phyloP scores from a whole-genome alignment of 257 asterid species.

The Phtheirospermum japonicum region DNA sequence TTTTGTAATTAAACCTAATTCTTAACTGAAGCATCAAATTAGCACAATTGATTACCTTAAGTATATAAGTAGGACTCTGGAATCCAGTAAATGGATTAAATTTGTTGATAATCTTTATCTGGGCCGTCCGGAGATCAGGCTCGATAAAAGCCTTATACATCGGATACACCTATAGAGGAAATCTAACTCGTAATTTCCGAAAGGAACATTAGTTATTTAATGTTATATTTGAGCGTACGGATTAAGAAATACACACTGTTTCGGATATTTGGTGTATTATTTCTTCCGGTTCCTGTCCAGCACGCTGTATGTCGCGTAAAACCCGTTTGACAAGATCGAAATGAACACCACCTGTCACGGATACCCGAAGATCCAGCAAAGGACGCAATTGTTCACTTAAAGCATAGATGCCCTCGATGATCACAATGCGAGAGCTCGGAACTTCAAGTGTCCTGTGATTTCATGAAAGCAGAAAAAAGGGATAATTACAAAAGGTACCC shows the following conservation, averaged over 20 bases:
- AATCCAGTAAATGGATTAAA: conserved; percentile 95
- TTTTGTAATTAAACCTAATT: background rate
- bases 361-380: conserved; percentile 81
- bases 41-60: conserved; percentile 54
- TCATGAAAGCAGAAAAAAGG: conserved; percentile 26
- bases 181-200: conserved; percentile 29
- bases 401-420: conserved; percentile 94
- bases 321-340: conserved; percentile 98
- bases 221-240: conserved; percentile 16
- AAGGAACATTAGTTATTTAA: conserved; percentile 10
- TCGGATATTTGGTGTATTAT: conserved; percentile 97
- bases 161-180: conserved; percentile 81
- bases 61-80: conserved; percentile 89
- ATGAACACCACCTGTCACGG: conserved; percentile 98
- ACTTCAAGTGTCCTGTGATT: conserved; percentile 79
- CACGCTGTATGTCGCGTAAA: conserved; percentile 93
- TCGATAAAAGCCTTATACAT: conserved; percentile 98
- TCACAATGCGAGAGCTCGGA: conserved; percentile 83
- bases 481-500: background rate
- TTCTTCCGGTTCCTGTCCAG: conserved; percentile 97
- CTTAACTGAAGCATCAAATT: conserved; percentile 10
- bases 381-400: conserved; percentile 81
- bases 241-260: conserved; percentile 57
- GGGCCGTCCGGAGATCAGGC: conserved; percentile 97
- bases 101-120: conserved; percentile 86